A percentile compares a stretch with the other conserved stretches of the same genome.
Evolutionary conservation across 257 asterid species (phyloP).

Genomic region (Gardenia jasminoides): DNA sequence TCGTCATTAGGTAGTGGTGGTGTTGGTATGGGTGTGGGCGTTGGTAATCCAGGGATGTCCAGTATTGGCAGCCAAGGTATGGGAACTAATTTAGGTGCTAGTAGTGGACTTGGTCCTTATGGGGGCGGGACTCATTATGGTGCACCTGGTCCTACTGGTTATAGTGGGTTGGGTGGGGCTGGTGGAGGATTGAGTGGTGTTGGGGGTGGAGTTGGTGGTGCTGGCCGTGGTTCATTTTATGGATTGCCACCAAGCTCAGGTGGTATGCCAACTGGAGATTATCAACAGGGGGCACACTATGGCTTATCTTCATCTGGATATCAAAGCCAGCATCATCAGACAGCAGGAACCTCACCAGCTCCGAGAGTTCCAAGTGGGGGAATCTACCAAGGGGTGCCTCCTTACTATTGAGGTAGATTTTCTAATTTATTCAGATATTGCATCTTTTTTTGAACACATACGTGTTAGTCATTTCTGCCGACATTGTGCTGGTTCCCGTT

Average conservation of each 20-base stretch:
- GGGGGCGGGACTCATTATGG: conserved; percentile 51
- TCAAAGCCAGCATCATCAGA: conserved; percentile 59
- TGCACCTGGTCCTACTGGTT: conserved; percentile 51
- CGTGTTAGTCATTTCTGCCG: not conserved
- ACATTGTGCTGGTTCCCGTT: conserved; percentile 1
- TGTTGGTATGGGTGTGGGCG: conserved; percentile 34
- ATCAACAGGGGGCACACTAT: conserved; percentile 45
- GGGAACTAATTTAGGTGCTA: conserved; percentile 44
- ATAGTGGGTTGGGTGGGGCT: conserved; percentile 36
- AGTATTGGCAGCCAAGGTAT: conserved; percentile 45
- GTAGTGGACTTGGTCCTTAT: conserved; percentile 48
- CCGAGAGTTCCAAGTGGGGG: conserved; percentile 69
- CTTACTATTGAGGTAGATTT: conserved; percentile 71
- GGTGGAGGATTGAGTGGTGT: conserved; percentile 23
- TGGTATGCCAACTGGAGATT: conserved; percentile 54
- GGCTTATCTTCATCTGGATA: conserved; percentile 49
- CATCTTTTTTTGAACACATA: not conserved
- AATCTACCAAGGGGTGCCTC: conserved; percentile 64
- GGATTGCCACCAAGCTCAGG: conserved; percentile 57
- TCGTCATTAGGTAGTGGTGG: conserved; percentile 18
- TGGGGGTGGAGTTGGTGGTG: conserved; percentile 32
- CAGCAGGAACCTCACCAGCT: conserved; percentile 45
- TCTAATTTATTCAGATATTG: conserved; percentile 2
- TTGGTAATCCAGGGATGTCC: conserved; percentile 46
- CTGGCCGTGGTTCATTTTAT: conserved; percentile 60